These are phyloP conservation scores for Delitschia confertaspora DNA, from an alignment of 495 filamentous ascomycete species.

Conservation along the genomic window DNA sequence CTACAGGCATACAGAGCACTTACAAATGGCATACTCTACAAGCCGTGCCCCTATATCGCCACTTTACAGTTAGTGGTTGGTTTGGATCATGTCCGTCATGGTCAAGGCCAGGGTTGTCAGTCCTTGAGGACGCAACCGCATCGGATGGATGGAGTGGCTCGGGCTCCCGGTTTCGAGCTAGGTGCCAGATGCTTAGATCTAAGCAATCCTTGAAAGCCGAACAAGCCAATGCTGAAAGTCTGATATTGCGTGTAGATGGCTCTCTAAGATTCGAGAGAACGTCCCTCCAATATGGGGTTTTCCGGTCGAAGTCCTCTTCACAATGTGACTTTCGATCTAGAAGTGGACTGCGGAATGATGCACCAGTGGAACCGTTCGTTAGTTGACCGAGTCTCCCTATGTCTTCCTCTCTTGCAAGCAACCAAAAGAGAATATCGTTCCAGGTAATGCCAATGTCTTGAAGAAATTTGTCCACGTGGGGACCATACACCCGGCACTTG, in stretches of 20 bases:
- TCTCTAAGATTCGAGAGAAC: conserved; percentile 24
- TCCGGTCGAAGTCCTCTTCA: conserved; percentile 32
- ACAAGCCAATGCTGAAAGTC: conserved; percentile 25
- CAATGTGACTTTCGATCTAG: conserved; percentile 24
- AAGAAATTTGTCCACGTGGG: conserved; percentile 23
- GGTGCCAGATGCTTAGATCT: conserved; percentile 31
- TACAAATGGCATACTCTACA: conserved; percentile 19
- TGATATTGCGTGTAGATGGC: conserved; percentile 15
- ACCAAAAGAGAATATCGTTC: conserved; percentile 27
- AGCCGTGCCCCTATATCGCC: background rate
- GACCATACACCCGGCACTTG: conserved; percentile 17
- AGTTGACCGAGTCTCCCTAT: no score
- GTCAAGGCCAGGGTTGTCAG: no score
- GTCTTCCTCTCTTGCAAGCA: conserved; percentile 1
- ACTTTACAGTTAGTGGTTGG: background rate
- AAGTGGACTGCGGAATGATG: no score
- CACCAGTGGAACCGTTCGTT: no score
- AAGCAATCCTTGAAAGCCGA: conserved; percentile 26
- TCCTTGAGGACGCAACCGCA: no score
- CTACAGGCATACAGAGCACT: background rate
- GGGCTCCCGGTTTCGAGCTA: conserved; percentile 21
- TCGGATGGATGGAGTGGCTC: no score
- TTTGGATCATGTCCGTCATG: no score
- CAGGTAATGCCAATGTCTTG: conserved; percentile 28
- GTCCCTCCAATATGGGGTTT: conserved; percentile 21